Evolutionary conservation across 306 rosid species (phyloP).

Genomic region (Castanea crenata): DNA sequence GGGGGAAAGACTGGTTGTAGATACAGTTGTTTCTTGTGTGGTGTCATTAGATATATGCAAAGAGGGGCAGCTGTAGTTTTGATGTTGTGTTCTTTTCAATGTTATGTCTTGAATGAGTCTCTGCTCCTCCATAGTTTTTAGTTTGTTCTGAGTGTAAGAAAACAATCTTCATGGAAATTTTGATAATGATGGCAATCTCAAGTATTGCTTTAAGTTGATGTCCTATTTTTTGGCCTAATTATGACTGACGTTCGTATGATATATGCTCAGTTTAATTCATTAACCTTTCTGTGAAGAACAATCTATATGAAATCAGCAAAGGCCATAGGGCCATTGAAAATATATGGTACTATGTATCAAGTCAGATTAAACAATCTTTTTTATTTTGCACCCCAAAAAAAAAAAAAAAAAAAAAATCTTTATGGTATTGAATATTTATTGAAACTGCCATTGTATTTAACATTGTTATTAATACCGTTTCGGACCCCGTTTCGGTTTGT

Average conservation of each 20-base stretch:
- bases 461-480: too few species aligned
- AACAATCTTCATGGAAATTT: constrained; percentile 36
- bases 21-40: constrained; percentile 29
- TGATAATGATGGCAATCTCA: constrained; percentile 22
- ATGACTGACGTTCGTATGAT: neutral
- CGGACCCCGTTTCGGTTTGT: too few species aligned
- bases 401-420: too few species aligned
- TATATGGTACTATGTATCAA: too few species aligned
- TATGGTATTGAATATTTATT: too few species aligned
- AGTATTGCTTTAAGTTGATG: neutral
- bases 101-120: constrained; percentile 13
- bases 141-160: constrained; percentile 23
- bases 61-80: constrained; percentile 31
- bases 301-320: too few species aligned
- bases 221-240: neutral
- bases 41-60: constrained; percentile 16
- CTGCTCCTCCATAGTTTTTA: neutral
- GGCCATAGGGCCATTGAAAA: too few species aligned
- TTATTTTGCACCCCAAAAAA: too few species aligned
- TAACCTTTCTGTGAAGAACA: neutral
- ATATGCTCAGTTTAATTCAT: neutral
- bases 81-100: constrained; percentile 29
- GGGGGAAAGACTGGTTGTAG: constrained; percentile 20
- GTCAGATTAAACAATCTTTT: too few species aligned
- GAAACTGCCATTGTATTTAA: too few species aligned